phyloP scores from a whole-genome alignment of 2,329 filamentous ascomycete species.

The Xylariomycetidae sp. region DNA sequence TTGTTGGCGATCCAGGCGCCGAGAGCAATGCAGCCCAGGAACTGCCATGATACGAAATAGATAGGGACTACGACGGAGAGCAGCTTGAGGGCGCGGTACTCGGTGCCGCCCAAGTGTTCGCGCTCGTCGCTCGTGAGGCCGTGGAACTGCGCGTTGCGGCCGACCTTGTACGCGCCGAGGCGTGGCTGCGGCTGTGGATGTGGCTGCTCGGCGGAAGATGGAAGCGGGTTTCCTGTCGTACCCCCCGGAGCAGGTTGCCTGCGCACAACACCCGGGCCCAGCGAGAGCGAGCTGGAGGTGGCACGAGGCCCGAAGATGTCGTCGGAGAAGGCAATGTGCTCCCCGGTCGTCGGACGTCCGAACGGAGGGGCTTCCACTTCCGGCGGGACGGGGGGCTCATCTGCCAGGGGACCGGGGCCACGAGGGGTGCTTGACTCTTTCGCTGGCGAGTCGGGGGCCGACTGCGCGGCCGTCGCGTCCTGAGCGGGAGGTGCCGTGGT shows the following conservation, averaged over 20 bases:
- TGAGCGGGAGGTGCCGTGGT: background rate
- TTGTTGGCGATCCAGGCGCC: conserved; percentile 55
- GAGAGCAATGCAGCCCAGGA: conserved; percentile 37
- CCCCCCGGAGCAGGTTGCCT: conserved; percentile 13
- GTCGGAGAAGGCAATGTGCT: conserved; percentile 20
- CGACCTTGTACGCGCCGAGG: conserved; percentile 32
- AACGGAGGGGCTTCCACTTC: no score
- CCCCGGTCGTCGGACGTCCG: no score
- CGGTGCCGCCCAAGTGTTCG: conserved; percentile 53
- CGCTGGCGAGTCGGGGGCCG: background rate
- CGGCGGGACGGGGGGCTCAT: no score
- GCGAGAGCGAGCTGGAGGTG: no score
- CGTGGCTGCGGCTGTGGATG: no score
- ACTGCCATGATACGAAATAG: conserved; percentile 48
- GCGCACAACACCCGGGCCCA: conserved; percentile 7
- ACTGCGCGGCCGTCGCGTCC: background rate
- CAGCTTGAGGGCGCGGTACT: conserved; percentile 57
- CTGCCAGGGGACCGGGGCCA: no score
- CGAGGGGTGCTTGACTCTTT: no score
- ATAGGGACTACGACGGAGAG: conserved; percentile 53
- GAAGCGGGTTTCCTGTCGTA: no score
- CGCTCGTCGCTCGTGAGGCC: conserved; percentile 21
- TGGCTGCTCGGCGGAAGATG: no score
- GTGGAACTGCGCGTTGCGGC: conserved; percentile 22
- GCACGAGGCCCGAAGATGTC: no score